phyloP scores from a whole-genome alignment of 2,329 filamentous ascomycete genomes.

The Pseudogymnoascus sp. region DNA sequence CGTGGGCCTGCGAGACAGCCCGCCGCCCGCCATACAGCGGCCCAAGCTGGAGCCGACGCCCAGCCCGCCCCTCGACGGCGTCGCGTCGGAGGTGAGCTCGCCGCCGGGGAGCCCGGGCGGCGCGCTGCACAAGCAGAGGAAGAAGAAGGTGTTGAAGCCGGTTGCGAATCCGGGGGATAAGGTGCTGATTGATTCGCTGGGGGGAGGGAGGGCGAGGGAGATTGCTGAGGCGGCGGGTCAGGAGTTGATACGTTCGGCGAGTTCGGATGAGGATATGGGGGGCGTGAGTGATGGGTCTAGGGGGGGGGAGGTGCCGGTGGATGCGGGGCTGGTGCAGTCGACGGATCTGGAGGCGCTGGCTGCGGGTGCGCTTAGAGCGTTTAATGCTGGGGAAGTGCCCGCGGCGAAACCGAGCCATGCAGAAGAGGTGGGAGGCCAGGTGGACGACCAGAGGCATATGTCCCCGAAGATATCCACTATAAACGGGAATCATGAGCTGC shows the following conservation, averaged over 20 bases:
- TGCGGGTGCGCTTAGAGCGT: conserved; percentile 11
- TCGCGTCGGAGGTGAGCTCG: conserved; percentile 37
- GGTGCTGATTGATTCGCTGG: conserved; percentile 59
- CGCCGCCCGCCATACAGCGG: conserved; percentile 33
- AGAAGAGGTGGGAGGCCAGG: neutral
- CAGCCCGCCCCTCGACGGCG: conserved; percentile 40
- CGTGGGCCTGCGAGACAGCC: conserved; percentile 35
- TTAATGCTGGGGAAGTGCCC: neutral
- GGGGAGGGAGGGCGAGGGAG: conserved; percentile 54
- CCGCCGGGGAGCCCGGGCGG: conserved; percentile 27
- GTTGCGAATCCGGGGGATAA: conserved; percentile 53
- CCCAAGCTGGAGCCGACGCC: conserved; percentile 42
- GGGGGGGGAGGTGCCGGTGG: conserved; percentile 14
- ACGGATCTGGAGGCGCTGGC: conserved; percentile 11
- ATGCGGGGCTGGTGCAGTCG: neutral
- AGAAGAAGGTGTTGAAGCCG: conserved; percentile 43
- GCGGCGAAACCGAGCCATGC: neutral
- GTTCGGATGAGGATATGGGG: conserved; percentile 33
- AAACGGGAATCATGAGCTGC: conserved; percentile 15
- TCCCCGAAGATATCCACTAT: neutral
- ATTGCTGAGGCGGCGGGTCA: conserved; percentile 51
- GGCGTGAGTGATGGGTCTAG: conserved; percentile 26
- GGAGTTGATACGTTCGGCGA: conserved; percentile 36
- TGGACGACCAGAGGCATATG: neutral
- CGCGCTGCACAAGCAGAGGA: conserved; percentile 38